Conservation (phyloP, 2,329 filamentous ascomycete genomes). For the Decorospora gaudefroyi region DNA sequence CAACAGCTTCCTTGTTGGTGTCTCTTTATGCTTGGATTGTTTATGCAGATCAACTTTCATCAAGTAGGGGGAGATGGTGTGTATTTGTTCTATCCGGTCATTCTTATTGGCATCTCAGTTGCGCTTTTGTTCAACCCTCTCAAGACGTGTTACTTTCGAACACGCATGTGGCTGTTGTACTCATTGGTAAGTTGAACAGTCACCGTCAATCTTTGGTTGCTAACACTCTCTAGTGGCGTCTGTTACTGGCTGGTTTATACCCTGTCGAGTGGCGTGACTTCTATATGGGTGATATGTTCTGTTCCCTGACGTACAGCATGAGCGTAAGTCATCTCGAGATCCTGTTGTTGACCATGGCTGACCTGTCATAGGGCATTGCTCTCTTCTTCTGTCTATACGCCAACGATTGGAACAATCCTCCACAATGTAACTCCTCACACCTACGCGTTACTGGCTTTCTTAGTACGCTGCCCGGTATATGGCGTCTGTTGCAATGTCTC, state of each 20-base stretch:
- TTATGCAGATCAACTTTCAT: constrained; percentile 88
- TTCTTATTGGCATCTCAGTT: constrained; percentile 72
- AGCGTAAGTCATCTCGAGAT: constrained; percentile 63
- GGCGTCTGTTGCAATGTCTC: constrained; percentile 88
- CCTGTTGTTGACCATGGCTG: background rate
- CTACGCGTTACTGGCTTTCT: constrained; percentile 87
- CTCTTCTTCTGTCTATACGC: constrained; percentile 94
- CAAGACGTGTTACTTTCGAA: constrained; percentile 73
- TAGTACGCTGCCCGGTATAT: constrained; percentile 78
- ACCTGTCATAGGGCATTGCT: constrained; percentile 69
- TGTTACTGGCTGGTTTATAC: constrained; percentile 82
- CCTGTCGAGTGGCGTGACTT: constrained; percentile 97
- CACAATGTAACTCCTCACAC: constrained; percentile 81
- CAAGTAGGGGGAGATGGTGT: constrained; percentile 66
- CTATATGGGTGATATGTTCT: constrained; percentile 97
- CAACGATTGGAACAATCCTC: constrained; percentile 72
- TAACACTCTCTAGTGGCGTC: constrained; percentile 68
- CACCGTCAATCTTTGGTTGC: constrained; percentile 1
- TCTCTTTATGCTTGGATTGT: constrained; percentile 72
- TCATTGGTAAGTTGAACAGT: constrained; percentile 68
- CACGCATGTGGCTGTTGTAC: constrained; percentile 83
- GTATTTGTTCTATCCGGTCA: constrained; percentile 84
- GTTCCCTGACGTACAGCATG: constrained; percentile 87
- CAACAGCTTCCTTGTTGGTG: constrained; percentile 78
- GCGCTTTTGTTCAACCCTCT: constrained; percentile 75